Percentiles rank a stretch among this genome's conserved stretches.
Conservation (phyloP, 75 land plant genomes). For the Adiantum capillusveneris region DNA sequence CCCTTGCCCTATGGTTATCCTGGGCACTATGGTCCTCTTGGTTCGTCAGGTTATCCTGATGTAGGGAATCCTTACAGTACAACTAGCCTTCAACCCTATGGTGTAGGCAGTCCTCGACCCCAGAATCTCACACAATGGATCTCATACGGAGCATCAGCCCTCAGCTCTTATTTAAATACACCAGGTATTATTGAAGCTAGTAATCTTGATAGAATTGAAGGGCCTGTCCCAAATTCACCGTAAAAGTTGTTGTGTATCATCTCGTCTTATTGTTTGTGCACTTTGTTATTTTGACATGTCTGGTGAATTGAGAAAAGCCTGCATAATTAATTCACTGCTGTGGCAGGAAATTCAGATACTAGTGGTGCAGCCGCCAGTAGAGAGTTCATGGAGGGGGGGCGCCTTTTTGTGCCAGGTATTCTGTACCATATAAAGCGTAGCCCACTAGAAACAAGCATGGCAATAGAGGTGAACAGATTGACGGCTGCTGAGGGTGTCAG, state of each 20-base stretch:
- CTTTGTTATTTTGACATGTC: too few species aligned
- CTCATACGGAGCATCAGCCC: neutral
- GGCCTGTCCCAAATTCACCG: too few species aligned
- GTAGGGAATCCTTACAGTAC: conserved; percentile 9
- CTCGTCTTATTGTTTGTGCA: too few species aligned
- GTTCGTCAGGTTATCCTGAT: conserved; percentile 6
- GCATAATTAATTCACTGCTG: too few species aligned
- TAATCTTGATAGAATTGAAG: too few species aligned
- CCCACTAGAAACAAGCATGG: conserved; percentile 1
- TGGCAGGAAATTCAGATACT: too few species aligned
- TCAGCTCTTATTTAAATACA: neutral
- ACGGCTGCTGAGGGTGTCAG: too few species aligned
- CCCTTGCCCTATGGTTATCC: conserved; percentile 5
- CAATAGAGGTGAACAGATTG: too few species aligned
- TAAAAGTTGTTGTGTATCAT: too few species aligned
- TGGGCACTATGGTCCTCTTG: conserved; percentile 3
- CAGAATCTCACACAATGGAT: neutral
- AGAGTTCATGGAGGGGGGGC: conserved; percentile 9
- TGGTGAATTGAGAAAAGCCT: too few species aligned
- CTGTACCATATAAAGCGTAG: conserved; percentile 16
- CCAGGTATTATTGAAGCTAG: neutral
- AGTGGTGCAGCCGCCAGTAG: neutral
- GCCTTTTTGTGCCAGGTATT: conserved; percentile 26
- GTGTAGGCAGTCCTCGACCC: neutral
- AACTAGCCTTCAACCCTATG: too few species aligned